Conservation (phyloP, 2,329 filamentous ascomycete genomes). For the Plenodomus lindquistii region DNA sequence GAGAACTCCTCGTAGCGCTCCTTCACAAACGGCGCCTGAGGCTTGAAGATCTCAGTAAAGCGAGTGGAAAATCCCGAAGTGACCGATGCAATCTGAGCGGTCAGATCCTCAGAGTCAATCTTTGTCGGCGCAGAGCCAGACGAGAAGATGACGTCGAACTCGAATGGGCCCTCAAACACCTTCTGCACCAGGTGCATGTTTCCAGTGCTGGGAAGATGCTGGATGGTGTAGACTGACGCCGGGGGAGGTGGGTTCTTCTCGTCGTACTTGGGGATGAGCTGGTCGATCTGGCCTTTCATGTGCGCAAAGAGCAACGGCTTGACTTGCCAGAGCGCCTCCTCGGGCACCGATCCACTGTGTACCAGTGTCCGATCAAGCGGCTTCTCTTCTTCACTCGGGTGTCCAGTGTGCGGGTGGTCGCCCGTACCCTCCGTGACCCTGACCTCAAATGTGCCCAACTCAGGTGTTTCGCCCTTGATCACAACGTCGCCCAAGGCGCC, state of each 20-base stretch:
- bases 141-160: slow-evolving; percentile 89
- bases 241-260: slow-evolving; percentile 72
- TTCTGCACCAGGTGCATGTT: slow-evolving; percentile 92
- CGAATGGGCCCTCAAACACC: slow-evolving; percentile 85
- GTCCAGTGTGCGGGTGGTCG: slow-evolving; percentile 58
- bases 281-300: slow-evolving; percentile 67
- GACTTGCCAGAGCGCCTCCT: slow-evolving; percentile 79
- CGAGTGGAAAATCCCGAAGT: slow-evolving; percentile 72
- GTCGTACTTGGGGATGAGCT: slow-evolving; percentile 61
- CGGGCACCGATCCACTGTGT: slow-evolving; percentile 67
- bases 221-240: slow-evolving; percentile 80
- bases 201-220: slow-evolving; percentile 68
- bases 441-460: slow-evolving; percentile 79
- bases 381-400: slow-evolving; percentile 69
- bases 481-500: slow-evolving; percentile 66
- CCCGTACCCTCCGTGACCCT: slow-evolving; percentile 74
- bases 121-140: slow-evolving; percentile 67
- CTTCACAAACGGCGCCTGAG: slow-evolving; percentile 74
- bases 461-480: slow-evolving; percentile 69
- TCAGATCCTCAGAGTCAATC: slow-evolving; percentile 66
- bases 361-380: slow-evolving; percentile 78
- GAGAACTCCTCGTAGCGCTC: slow-evolving; percentile 78
- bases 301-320: slow-evolving; percentile 69
- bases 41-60: slow-evolving; percentile 72
- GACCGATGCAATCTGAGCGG: slow-evolving; percentile 67